Conservation (phyloP, 202 grass and related monocot species). For the Sporobolus alterniflorus region DNA sequence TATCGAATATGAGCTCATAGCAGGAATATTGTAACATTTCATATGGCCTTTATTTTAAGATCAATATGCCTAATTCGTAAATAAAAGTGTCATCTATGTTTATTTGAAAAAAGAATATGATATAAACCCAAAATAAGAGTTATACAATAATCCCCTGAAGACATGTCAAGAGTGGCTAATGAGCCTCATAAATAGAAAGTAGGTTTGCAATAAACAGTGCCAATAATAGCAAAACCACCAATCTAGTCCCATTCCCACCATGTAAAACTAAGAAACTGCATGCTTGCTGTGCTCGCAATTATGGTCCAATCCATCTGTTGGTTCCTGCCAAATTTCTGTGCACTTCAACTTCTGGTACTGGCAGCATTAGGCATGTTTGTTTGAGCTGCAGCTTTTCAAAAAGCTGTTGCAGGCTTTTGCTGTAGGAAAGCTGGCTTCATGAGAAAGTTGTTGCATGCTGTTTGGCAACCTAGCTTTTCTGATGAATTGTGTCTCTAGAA, state of each 20-base stretch:
- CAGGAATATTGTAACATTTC: background rate
- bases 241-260: background rate
- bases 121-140: background rate
- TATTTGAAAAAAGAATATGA: background rate
- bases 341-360: background rate
- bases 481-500: no score
- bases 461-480: no score
- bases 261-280: background rate
- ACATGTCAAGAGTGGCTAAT: background rate
- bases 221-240: background rate
- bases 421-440: no score
- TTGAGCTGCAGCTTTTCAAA: no score
- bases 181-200: background rate
- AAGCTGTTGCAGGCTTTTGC: no score
- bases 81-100: background rate
- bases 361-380: no score
- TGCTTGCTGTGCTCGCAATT: background rate
- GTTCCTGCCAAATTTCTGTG: background rate
- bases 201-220: background rate
- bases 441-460: no score
- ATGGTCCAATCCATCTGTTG: background rate
- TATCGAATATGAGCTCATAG: conserved; percentile 7
- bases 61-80: background rate
- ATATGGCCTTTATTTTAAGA: background rate
- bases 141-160: background rate